phyloP scores from a whole-genome alignment of 176 grass and related monocot species.

The Oryza longistaminata region DNA sequence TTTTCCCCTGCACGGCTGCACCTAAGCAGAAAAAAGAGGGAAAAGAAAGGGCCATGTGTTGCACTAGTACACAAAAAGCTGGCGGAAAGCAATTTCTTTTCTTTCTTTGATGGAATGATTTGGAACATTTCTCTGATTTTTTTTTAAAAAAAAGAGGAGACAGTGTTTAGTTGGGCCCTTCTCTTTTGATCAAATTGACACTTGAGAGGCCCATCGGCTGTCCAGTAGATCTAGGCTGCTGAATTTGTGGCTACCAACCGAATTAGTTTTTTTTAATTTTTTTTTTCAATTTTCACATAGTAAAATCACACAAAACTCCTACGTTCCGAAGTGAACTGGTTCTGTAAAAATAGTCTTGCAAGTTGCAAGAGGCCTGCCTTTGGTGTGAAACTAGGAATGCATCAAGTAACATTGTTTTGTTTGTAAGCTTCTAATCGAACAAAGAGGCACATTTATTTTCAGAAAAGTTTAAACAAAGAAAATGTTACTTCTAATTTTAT shows the following conservation, averaged over 20 bases:
- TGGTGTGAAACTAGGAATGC: no score
- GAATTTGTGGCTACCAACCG: neutral
- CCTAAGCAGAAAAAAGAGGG: neutral
- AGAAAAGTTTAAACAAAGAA: no score
- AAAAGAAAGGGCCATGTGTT: neutral
- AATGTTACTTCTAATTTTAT: no score
- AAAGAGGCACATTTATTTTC: no score
- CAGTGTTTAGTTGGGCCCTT: neutral
- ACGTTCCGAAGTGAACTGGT: neutral
- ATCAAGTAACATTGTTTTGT: no score
- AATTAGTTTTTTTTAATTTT: neutral
- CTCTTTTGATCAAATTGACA: conserved; percentile 11
- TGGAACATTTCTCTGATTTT: neutral
- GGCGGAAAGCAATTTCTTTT: conserved; percentile 20
- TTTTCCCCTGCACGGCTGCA: neutral
- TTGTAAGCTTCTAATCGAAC: no score
- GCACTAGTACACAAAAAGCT: neutral
- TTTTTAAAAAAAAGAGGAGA: neutral
- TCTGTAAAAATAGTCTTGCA: neutral
- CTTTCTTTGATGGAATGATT: conserved; percentile 19
- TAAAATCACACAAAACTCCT: neutral
- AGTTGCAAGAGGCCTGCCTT: no score
- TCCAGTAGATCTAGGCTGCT: neutral
- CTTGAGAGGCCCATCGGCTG: neutral
- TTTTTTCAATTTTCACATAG: no score